Percentiles rank a stretch among this genome's conserved stretches.
Evolutionary conservation across 352 stramenopile species (phyloP).

Genomic region (Globisporangium uncinulatum): DNA sequence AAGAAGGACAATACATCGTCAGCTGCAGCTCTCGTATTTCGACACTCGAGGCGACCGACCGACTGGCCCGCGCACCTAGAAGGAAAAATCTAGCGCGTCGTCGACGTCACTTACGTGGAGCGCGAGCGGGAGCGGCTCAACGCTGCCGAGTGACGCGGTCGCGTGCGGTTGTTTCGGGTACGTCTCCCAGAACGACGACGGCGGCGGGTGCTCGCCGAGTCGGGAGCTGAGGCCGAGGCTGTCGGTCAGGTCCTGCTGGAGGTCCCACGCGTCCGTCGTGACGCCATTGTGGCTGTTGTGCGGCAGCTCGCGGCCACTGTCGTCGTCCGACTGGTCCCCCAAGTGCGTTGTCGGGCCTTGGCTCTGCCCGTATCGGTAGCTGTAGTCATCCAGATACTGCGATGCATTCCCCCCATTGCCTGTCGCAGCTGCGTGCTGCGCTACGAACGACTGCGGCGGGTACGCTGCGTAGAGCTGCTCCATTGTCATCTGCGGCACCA

Average conservation of each 20-base stretch:
- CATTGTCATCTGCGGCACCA: constrained; percentile 14
- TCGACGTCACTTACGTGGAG: constrained; percentile 17
- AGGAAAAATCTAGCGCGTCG: constrained; percentile 1
- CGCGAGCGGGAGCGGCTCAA: constrained; percentile 23
- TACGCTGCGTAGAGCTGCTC: constrained; percentile 11
- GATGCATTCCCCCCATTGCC: too few relatives aligned
- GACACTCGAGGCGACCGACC: neutral
- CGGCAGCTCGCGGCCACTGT: constrained; percentile 19
- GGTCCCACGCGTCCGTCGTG: constrained; percentile 18
- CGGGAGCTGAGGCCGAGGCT: constrained; percentile 13
- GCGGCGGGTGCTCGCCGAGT: constrained; percentile 35
- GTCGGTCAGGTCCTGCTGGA: constrained; percentile 18
- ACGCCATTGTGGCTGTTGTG: neutral
- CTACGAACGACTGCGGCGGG: constrained; percentile 10
- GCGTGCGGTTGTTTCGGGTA: constrained; percentile 30
- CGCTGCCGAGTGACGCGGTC: constrained; percentile 3
- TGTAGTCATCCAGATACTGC: constrained; percentile 14
- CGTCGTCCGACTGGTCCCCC: constrained; percentile 13
- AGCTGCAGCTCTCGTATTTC: constrained; percentile 6
- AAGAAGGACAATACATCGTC: neutral
- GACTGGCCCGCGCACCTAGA: neutral
- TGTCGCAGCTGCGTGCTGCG: constrained; percentile 8
- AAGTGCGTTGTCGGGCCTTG: neutral
- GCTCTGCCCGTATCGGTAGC: constrained; percentile 10
- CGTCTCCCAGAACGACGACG: constrained; percentile 35